Conservation (phyloP, 139 green algal genomes). For the Raphidocelis subcapitata region DNA sequence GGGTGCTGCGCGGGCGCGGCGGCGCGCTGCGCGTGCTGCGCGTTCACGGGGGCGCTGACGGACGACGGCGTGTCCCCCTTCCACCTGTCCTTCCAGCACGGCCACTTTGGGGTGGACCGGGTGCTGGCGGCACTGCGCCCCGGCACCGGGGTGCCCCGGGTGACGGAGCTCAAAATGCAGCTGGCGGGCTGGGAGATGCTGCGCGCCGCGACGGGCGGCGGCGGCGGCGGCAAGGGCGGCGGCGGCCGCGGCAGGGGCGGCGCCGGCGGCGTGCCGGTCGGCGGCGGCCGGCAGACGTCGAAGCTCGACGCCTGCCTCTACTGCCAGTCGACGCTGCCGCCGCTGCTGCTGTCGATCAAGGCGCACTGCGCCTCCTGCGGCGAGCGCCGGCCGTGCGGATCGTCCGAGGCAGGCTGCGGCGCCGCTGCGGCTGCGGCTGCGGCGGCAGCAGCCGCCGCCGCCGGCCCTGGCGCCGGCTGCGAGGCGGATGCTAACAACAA, state of each 20-base stretch:
- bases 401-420: not conserved
- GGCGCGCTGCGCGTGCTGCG: no score
- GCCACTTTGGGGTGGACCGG: constrained; percentile 43
- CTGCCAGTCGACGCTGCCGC: constrained; percentile 51
- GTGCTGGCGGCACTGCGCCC: constrained; percentile 29
- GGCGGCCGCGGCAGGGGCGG: not conserved
- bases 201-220: not conserved
- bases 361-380: constrained; percentile 48
- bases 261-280: not conserved
- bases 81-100: constrained; percentile 62
- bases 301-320: constrained; percentile 46
- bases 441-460: not conserved
- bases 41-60: constrained; percentile 35
- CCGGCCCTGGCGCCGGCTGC: not conserved
- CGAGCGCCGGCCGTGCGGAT: constrained; percentile 33
- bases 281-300: not conserved
- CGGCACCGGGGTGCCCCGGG: not conserved
- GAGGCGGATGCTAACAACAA: not conserved
- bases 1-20: no score
- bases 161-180: constrained; percentile 15
- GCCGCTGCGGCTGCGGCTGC: not conserved
- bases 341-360: constrained; percentile 52
- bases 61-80: constrained; percentile 57
- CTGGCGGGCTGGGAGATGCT: constrained; percentile 21
- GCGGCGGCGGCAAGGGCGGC: not conserved